These are phyloP conservation scores for Saccharomycopsis schoenii DNA, from an alignment of 805 yeast genomes.

Conservation along the genomic window DNA sequence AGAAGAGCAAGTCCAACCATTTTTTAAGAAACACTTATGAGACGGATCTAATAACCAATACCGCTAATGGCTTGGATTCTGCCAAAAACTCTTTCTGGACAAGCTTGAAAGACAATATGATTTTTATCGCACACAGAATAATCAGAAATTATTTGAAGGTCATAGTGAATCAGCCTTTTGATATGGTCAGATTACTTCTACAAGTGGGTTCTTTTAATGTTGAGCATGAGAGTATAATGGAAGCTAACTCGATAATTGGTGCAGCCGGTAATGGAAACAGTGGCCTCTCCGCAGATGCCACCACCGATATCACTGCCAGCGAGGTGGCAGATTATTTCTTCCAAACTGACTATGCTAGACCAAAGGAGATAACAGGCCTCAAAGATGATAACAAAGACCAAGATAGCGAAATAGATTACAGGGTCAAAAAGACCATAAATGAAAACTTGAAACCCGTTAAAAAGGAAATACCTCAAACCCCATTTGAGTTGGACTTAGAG, in stretches of 20 bases:
- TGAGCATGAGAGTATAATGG: not conserved
- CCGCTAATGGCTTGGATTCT: not conserved
- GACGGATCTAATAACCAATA: not conserved
- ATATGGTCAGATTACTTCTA: constrained; percentile 63
- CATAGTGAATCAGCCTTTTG: constrained; percentile 78
- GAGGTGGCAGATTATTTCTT: not conserved
- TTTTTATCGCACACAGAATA: constrained; percentile 36
- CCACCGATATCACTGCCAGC: not conserved
- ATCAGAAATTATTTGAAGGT: constrained; percentile 59
- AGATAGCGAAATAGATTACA: not conserved
- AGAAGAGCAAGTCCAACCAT: not conserved
- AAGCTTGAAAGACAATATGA: constrained; percentile 34
- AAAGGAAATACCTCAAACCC: not conserved
- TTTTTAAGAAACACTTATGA: not conserved
- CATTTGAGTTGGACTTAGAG: not conserved
- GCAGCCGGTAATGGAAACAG: not conserved
- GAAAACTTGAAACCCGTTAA: not conserved
- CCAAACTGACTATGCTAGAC: not conserved
- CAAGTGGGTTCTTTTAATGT: constrained; percentile 64
- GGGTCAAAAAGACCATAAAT: not conserved
- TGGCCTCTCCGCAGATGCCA: not conserved
- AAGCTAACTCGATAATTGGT: not conserved
- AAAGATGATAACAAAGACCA: not conserved
- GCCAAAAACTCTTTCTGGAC: constrained; percentile 1
- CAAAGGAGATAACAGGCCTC: not conserved